Base-by-base conservation (phyloP, 2,329 filamentous ascomycete genomes). In the Berkeleyomyces basicola region DNA sequence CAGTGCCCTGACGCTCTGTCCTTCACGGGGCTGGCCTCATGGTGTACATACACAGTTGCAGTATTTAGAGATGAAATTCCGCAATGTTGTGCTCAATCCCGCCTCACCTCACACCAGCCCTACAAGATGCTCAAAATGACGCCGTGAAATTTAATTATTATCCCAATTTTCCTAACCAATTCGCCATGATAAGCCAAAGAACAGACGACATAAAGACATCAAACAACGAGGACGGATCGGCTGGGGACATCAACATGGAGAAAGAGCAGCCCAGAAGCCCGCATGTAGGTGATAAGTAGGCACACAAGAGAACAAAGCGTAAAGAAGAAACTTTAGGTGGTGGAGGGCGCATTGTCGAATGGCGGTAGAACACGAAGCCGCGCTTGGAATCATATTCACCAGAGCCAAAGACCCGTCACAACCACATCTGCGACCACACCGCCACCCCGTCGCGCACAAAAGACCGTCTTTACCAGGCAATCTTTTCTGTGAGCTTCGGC, bases 401-500 rank as follows among this genome's bases (percentile, higher is more conserved):
- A 53, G n/a, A n/a, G 39, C 11, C 7, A 3, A 55, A n/a, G 3
- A 39, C 16, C 51, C n/a, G 33, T 16, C 23, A 10, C 47, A 23
- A 11, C 14, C 10, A 16, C 51, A 31, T 23, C n/a, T 36, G 51
- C 33, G 14, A 53, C 49, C 49, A 53, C 33, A 53, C 47, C 42
- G 42, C 9, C 31, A n/a, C 51, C 33, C 14, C 11, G 3, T 7
- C 10, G 11, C 6, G 10, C 31, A 23, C 23, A 23, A 6, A 47
- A 11, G 11, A 11, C 6, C 14, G 44, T 33, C 51, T 58, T 68
- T 70, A 76, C 74, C 75, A 76, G n/a, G 70, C 70, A 63, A 76
- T 68, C 64, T 76, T 72, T 70, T 76, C 73, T 65, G 74, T 74
- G 51, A 77, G 67, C 55, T 68, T 69, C 64, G 69, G 70, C 67